phyloP scores from a whole-genome alignment of 306 rosid species.

The Malus domestica region ASM211411v1 NC_041795.1:33822501-33823000 shows the following conservation, averaged over 20 bases:
- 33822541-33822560: conserved; percentile 66
- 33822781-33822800: background rate
- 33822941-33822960: conserved; percentile 58
- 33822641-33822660: conserved; percentile 63
- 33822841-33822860: background rate
- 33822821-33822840: background rate
- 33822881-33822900: conserved; percentile 62
- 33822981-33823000: conserved; percentile 56
- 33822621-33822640: conserved; percentile 65
- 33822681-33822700: conserved; percentile 63
- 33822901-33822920: conserved; percentile 59
- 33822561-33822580: conserved; percentile 57
- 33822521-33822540: conserved; percentile 68
- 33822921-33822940: conserved; percentile 52
- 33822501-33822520: conserved; percentile 65
- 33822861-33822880: conserved; percentile 63
- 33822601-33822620: conserved; percentile 74
- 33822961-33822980: conserved; percentile 58
- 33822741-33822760: background rate
- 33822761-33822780: background rate
- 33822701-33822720: conserved; percentile 27
- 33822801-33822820: background rate
- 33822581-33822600: conserved; percentile 65
- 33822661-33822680: conserved; percentile 67
- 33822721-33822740: background rate